Conservation (phyloP, 2,329 filamentous ascomycete species). For the Neoascochyta sp. region DNA sequence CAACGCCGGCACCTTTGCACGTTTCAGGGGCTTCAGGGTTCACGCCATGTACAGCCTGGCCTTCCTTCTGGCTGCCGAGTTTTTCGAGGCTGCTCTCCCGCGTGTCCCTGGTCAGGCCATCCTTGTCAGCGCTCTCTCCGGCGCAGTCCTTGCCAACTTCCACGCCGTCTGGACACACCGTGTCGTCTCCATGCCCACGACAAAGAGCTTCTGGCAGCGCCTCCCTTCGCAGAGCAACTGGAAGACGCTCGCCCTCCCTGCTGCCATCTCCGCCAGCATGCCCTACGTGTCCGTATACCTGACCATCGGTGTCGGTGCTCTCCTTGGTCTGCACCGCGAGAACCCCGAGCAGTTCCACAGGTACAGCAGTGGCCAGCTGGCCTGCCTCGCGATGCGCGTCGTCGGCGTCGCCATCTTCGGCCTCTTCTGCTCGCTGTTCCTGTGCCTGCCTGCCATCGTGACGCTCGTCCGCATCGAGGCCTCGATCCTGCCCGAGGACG, state of each 20-base stretch:
- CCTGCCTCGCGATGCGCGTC: conserved; percentile 42
- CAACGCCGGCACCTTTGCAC: conserved; percentile 60
- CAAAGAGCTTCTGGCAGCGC: conserved; percentile 60
- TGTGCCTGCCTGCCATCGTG: conserved; percentile 75
- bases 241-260: conserved; percentile 65
- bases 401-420: conserved; percentile 37
- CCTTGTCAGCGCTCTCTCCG: conserved; percentile 55
- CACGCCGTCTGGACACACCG: conserved; percentile 80
- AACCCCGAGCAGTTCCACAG: conserved; percentile 30
- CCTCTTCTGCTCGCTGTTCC: conserved; percentile 57
- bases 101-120: conserved; percentile 46
- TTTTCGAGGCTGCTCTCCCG: conserved; percentile 33
- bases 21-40: conserved; percentile 64
- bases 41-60: conserved; percentile 40
- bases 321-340: conserved; percentile 37
- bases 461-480: conserved; percentile 81
- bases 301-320: conserved; percentile 43
- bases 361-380: conserved; percentile 33
- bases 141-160: conserved; percentile 63
- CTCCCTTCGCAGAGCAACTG: conserved; percentile 65
- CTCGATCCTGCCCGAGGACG: conserved; percentile 74
- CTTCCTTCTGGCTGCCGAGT: conserved; percentile 24
- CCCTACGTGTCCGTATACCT: conserved; percentile 53
- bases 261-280: conserved; percentile 59
- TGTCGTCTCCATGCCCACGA: conserved; percentile 68